Evolutionary conservation across 345 rosid genomes (phyloP).

Genomic region (Gossypium australe): DNA sequence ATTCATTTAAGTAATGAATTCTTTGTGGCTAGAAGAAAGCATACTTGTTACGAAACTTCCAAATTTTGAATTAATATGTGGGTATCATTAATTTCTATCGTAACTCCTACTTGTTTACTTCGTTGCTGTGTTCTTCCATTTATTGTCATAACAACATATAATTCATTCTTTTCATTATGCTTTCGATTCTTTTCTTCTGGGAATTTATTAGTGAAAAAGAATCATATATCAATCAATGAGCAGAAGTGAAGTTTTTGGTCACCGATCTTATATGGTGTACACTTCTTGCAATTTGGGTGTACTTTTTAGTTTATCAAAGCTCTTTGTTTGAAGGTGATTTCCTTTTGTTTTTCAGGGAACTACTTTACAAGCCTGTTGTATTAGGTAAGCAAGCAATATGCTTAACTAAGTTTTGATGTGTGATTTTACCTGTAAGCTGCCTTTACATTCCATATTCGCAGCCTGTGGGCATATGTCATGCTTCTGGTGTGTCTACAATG

Average conservation of each 20-base stretch:
- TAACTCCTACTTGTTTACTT: not conserved
- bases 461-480: constrained; percentile 38
- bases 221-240: not conserved
- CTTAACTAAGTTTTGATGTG: constrained; percentile 4
- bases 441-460: constrained; percentile 13
- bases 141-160: not conserved
- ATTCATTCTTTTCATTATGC: not conserved
- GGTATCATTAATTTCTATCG: not conserved
- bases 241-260: not conserved
- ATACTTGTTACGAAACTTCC: not conserved
- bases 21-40: not conserved
- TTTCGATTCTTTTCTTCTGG: not conserved
- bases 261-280: not conserved
- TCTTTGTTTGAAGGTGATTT: constrained; percentile 5
- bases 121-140: not conserved
- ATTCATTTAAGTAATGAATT: not conserved
- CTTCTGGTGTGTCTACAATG: constrained; percentile 31
- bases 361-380: constrained; percentile 45
- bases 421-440: not conserved
- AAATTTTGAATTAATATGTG: not conserved
- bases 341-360: constrained; percentile 32
- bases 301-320: not conserved
- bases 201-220: not conserved
- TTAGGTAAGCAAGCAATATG: constrained; percentile 27
- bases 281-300: not conserved